Evolutionary conservation across 2,329 filamentous ascomycete species (phyloP).

Genomic region (Colletotrichum aenigma): DNA sequence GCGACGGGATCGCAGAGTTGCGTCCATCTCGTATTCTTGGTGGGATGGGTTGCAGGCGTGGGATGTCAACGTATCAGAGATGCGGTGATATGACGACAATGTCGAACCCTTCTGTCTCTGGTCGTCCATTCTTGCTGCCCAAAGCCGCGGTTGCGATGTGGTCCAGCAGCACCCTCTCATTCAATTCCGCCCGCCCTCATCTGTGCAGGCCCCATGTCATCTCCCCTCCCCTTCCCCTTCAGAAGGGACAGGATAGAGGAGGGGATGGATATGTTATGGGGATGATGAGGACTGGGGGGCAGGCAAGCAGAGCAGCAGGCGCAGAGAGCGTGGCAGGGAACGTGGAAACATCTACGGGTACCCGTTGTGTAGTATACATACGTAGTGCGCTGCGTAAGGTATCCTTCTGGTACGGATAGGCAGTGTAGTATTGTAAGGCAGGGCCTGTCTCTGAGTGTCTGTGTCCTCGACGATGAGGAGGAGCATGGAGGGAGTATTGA

Average conservation of each 20-base stretch:
- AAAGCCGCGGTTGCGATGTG: slow-evolving; percentile 12
- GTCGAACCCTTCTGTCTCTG: slow-evolving; percentile 4
- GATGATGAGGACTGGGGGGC: neutral
- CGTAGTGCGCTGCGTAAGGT: neutral
- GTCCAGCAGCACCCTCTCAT: slow-evolving; percentile 14
- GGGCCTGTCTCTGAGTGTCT: neutral
- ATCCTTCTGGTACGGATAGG: neutral
- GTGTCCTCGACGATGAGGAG: neutral
- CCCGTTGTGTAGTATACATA: neutral
- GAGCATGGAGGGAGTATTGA: neutral
- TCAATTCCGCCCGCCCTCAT: slow-evolving; percentile 13
- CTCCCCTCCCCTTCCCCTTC: neutral
- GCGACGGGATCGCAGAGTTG: neutral
- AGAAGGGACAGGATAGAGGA: neutral
- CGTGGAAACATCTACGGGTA: neutral
- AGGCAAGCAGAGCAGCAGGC: neutral
- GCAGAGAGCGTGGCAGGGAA: neutral
- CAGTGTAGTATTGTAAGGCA: neutral
- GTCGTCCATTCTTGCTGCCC: slow-evolving; percentile 10
- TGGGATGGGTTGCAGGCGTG: neutral
- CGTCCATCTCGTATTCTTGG: neutral
- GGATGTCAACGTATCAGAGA: slow-evolving; percentile 2
- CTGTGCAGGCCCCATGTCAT: slow-evolving; percentile 11
- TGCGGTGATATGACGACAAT: slow-evolving; percentile 18
- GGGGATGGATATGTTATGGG: neutral